Base-by-base conservation (phyloP, 805 yeast species). In the Barnettozyma populi region DNA sequence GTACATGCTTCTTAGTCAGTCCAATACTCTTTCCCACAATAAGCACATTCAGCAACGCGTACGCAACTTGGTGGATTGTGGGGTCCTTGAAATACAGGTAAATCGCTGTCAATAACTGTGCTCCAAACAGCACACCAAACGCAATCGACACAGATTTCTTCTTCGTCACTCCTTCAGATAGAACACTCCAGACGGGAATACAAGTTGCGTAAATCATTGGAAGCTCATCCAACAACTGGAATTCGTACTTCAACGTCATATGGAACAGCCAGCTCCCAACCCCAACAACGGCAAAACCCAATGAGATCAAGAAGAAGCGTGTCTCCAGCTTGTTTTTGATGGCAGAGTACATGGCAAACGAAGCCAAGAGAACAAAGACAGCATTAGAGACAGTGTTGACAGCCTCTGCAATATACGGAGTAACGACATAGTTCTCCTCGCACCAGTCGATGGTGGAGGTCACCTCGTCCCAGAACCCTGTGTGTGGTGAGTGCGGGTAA, bases 371-470 rank as follows among this genome's bases (percentile, higher is more conserved):
- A 36, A 78, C 68, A 56, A 80, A 81, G 31, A 71, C 70, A 2
- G 74, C 66, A 54, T 94, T 94, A 38, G 99, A 89, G 24, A 81
- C 57, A 3, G 97, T 87, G 62, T 94, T 94, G 50, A 92, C 75
- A 48, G 88, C 85, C 64, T 94, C 99, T 4, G 98, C 97, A 45
- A 94, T 74, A 60, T 86, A 94, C 11, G 76, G 77, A 11, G 92
- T 77, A 2, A 90, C 86, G 10, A 90, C 92, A 63, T 92, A 92
- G 69, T 92, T 92, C 66, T 94, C 98, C 61, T 92, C 99, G 68
- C 99, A 92, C 98, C 98, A 92, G 62, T 92, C 99, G 35, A 94
- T 94, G n/a, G 98, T 90, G 35, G 96, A 79, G 0, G 98, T 90
- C 3, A 86, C 86, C 5, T 72, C 68, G 1, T 94, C 94, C 96